A percentile compares a stretch with the other conserved stretches of the same genome.
These are phyloP conservation scores for Saturnispora bothae DNA, from an alignment of 805 yeast species.

Conservation along the genomic window DNA sequence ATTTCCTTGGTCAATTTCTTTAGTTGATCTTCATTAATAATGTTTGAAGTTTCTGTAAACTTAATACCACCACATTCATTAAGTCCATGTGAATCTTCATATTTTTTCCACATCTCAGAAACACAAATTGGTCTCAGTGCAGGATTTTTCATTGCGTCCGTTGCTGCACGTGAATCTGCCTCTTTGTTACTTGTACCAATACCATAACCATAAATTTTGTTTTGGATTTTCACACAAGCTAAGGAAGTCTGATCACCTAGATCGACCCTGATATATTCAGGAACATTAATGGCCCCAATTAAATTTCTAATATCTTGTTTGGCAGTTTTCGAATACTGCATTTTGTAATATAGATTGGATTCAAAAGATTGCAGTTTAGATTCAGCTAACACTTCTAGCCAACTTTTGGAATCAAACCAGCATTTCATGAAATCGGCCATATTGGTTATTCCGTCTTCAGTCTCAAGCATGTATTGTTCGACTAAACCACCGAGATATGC, in stretches of 20 bases:
- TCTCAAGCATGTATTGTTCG: slow-evolving; percentile 30
- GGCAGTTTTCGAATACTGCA: slow-evolving; percentile 13
- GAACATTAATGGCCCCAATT: slow-evolving; percentile 37
- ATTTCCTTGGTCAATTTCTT: slow-evolving; percentile 7
- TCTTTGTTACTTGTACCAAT: slow-evolving; percentile 55
- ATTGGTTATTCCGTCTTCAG: slow-evolving; percentile 40
- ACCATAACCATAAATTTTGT: slow-evolving; percentile 63
- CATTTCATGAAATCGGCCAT: slow-evolving; percentile 26
- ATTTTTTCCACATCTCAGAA: slow-evolving; percentile 10
- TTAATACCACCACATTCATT: slow-evolving; percentile 11
- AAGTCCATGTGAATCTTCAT: slow-evolving; percentile 10
- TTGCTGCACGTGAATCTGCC: slow-evolving; percentile 80
- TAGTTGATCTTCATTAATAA: slow-evolving; percentile 3
- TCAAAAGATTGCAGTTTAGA: slow-evolving; percentile 17
- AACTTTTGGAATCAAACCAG: slow-evolving; percentile 37
- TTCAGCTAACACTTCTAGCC: slow-evolving; percentile 45
- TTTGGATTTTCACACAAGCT: slow-evolving; percentile 52
- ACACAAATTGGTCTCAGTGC: slow-evolving; percentile 11
- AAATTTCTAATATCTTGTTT: slow-evolving; percentile 58
- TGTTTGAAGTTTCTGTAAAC: slow-evolving; percentile 7
- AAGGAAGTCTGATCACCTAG: slow-evolving; percentile 12
- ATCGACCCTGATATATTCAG: slow-evolving; percentile 35
- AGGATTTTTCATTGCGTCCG: slow-evolving; percentile 37
- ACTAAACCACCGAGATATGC: slow-evolving; percentile 85
- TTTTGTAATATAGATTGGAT: slow-evolving; percentile 10